Evolutionary conservation across 2,329 filamentous ascomycete species (phyloP).

Genomic region (Cryphonectria parasitica): DNA sequence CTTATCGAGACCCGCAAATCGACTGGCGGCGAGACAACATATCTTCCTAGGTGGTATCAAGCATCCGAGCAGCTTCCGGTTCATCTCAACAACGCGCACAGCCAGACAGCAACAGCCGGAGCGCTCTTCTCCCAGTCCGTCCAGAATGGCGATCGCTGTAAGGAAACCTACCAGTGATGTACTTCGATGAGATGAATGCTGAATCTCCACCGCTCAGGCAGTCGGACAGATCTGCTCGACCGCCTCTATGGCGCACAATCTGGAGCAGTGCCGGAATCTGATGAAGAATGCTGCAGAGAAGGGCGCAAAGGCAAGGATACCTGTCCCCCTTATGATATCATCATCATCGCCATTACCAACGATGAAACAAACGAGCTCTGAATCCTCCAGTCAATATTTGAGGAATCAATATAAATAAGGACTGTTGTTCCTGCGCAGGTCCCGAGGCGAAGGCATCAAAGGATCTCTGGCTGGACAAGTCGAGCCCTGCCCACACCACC

Average conservation of each 20-base stretch:
- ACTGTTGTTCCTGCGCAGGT: no score
- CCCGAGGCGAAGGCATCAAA: not conserved
- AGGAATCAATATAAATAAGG: not conserved
- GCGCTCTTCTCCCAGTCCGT: not conserved
- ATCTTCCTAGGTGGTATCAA: not conserved
- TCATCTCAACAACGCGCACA: not conserved
- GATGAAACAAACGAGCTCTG: not conserved
- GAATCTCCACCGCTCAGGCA: conserved; percentile 57
- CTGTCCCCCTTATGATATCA: no score
- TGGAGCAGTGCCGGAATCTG: conserved; percentile 74
- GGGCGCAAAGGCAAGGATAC: conserved; percentile 70
- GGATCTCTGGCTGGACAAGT: not conserved
- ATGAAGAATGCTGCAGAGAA: conserved; percentile 73
- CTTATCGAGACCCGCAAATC: not conserved
- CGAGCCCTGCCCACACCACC: not conserved
- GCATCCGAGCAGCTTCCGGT: not conserved
- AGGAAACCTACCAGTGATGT: not conserved
- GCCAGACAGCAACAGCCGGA: not conserved
- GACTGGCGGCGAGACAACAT: not conserved
- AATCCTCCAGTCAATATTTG: not conserved
- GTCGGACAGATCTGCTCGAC: conserved; percentile 91
- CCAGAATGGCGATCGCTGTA: conserved; percentile 14
- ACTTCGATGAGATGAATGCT: not conserved
- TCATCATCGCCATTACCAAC: not conserved
- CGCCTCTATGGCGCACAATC: conserved; percentile 75